A percentile compares a stretch with the other conserved stretches of the same genome.
Conservation (phyloP, 2,329 filamentous ascomycete species). For the Epichloe bromicola region DNA sequence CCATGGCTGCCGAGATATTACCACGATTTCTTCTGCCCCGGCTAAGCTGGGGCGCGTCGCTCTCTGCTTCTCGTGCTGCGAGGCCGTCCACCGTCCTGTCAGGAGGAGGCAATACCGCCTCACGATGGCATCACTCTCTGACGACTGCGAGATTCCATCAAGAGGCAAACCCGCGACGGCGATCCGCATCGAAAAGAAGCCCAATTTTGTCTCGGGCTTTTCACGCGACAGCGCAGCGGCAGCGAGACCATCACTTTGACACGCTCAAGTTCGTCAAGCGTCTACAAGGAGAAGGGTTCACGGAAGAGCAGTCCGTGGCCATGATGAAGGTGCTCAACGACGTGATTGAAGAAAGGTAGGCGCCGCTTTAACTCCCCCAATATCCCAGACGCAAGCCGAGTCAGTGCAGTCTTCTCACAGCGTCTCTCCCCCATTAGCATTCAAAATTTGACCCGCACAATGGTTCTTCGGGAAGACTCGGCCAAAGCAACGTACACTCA, state of each 20-base stretch:
- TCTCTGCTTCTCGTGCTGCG: conserved; percentile 12
- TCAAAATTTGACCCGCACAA: conserved; percentile 91
- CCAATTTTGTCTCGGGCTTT: conserved; percentile 37
- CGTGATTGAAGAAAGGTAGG: conserved; percentile 83
- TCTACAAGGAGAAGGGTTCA: conserved; percentile 82
- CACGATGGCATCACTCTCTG: conserved; percentile 1
- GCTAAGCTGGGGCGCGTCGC: conserved; percentile 35
- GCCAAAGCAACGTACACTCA: conserved; percentile 70
- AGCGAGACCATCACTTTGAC: conserved; percentile 89
- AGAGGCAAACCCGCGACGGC: conserved; percentile 4
- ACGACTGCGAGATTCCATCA: not conserved
- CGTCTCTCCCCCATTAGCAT: conserved; percentile 41
- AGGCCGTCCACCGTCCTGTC: conserved; percentile 9
- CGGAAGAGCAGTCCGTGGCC: conserved; percentile 87
- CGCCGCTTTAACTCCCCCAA: not conserved
- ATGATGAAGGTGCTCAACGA: conserved; percentile 97
- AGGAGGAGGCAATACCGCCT: conserved; percentile 6
- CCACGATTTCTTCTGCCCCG: conserved; percentile 42
- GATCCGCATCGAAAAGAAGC: conserved; percentile 5
- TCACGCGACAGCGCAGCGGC: conserved; percentile 46
- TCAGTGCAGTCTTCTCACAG: too few species aligned
- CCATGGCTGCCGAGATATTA: conserved; percentile 25
- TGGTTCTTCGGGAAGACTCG: conserved; percentile 92
- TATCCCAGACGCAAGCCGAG: too few species aligned
- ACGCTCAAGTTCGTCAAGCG: conserved; percentile 94